phyloP scores from a whole-genome alignment of 495 filamentous ascomycete genomes.

The Annulohypoxylon moriforme region DNA sequence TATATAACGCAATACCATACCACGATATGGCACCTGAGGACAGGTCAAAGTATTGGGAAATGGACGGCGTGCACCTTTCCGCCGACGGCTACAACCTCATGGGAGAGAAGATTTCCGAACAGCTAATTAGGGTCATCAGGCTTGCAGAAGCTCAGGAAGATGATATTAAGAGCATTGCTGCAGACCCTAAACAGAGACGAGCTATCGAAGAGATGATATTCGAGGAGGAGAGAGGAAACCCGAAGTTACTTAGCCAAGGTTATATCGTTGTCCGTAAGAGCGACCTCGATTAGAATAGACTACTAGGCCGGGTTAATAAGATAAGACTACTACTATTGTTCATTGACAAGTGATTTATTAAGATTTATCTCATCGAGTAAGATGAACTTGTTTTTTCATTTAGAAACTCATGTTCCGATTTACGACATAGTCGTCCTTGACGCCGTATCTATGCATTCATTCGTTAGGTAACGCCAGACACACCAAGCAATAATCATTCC shows the following conservation, averaged over 20 bases:
- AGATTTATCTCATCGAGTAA: background rate
- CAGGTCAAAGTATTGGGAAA: conserved; percentile 63
- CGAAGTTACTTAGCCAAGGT: conserved; percentile 53
- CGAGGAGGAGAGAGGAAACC: conserved; percentile 58
- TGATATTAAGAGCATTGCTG: conserved; percentile 40
- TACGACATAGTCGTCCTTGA: conserved; percentile 27
- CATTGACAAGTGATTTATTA: conserved; percentile 16
- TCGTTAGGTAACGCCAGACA: conserved; percentile 33
- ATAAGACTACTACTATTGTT: conserved; percentile 8
- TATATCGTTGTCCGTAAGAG: conserved; percentile 59
- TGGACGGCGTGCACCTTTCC: conserved; percentile 70
- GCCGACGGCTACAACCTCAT: conserved; percentile 68
- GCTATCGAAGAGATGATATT: conserved; percentile 54
- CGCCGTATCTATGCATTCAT: conserved; percentile 36
- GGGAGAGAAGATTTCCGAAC: conserved; percentile 63
- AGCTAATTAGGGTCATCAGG: conserved; percentile 56
- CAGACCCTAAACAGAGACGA: conserved; percentile 43
- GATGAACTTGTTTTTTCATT: background rate
- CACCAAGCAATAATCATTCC: conserved; percentile 1
- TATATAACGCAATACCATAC: conserved; percentile 64
- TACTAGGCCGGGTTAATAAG: conserved; percentile 3
- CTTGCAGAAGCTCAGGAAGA: conserved; percentile 49
- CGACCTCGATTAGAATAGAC: conserved; percentile 54
- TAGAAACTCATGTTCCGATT: conserved; percentile 7
- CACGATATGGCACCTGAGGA: conserved; percentile 57